A percentile compares a stretch with the other conserved stretches of the same genome.
These are phyloP conservation scores for Globisporangium recalcitrans DNA, from an alignment of 352 stramenopile genomes.

Conservation along the genomic window DNA sequence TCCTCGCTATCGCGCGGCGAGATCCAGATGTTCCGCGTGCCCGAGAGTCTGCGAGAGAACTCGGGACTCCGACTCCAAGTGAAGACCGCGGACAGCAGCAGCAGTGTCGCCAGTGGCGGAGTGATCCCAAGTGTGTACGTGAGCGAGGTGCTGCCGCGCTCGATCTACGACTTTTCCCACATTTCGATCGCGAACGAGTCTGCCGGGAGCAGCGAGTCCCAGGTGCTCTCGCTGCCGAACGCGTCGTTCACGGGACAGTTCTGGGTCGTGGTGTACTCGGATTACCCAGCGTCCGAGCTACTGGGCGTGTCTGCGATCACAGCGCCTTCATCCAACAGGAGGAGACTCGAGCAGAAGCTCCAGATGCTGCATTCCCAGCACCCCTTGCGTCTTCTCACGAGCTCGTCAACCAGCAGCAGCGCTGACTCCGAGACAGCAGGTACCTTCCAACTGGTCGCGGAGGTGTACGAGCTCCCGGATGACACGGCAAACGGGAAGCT, in stretches of 20 bases:
- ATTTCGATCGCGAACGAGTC: slow-evolving; percentile 35
- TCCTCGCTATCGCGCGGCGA: slow-evolving; percentile 46
- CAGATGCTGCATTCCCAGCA: slow-evolving; percentile 8
- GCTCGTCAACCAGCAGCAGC: slow-evolving; percentile 1
- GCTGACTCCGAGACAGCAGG: neutral
- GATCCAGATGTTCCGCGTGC: slow-evolving; percentile 61
- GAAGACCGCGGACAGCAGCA: neutral
- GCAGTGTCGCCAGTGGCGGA: slow-evolving; percentile 10
- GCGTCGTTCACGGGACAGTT: slow-evolving; percentile 58
- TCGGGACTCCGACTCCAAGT: slow-evolving; percentile 35
- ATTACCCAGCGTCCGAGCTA: slow-evolving; percentile 31
- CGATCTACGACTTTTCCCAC: slow-evolving; percentile 68
- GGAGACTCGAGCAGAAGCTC: neutral
- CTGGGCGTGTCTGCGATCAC: slow-evolving; percentile 13
- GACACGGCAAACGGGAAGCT: slow-evolving; percentile 12
- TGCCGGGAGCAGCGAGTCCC: slow-evolving; percentile 10
- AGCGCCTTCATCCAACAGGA: neutral
- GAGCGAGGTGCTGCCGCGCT: slow-evolving; percentile 60
- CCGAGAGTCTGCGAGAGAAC: slow-evolving; percentile 49
- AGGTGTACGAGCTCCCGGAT: slow-evolving; percentile 31
- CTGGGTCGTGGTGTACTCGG: slow-evolving; percentile 70
- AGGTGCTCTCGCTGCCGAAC: slow-evolving; percentile 45
- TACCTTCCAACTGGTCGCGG: slow-evolving; percentile 37
- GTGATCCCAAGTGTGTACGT: slow-evolving; percentile 59
- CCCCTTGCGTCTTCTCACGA: slow-evolving; percentile 8